phyloP scores from a whole-genome alignment of 129 eudicot species.

The Erigeron canadensis region DNA sequence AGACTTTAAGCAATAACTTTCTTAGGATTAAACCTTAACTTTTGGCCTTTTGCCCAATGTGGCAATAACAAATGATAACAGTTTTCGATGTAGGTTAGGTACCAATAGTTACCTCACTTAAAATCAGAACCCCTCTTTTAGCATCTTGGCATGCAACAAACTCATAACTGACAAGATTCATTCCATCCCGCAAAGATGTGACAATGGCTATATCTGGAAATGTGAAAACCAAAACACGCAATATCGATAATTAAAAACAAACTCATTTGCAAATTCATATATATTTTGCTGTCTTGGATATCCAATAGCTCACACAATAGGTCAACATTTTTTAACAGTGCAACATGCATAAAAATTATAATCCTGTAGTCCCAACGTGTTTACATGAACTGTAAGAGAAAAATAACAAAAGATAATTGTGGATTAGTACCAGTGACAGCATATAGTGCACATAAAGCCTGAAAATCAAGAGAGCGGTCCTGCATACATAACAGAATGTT shows the following conservation, averaged over 20 bases:
- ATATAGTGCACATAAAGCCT: constrained; percentile 85
- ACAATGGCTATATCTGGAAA: constrained; percentile 80
- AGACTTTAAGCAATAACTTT: background rate
- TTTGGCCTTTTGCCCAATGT: background rate
- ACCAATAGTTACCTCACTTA: constrained; percentile 68
- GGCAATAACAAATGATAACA: background rate
- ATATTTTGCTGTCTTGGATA: background rate
- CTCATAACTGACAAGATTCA: constrained; percentile 98
- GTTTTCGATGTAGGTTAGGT: constrained; percentile 1
- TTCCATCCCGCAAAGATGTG: constrained; percentile 93
- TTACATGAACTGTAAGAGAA: background rate
- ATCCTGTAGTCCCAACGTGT: background rate
- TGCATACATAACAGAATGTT: constrained; percentile 36
- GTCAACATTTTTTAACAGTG: background rate
- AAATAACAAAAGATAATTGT: background rate
- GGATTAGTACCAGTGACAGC: constrained; percentile 78
- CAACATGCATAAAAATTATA: constrained; percentile 6
- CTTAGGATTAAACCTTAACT: background rate
- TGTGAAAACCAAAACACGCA: background rate
- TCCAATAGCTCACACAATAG: constrained; percentile 11
- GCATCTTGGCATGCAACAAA: constrained; percentile 97
- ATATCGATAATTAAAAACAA: background rate
- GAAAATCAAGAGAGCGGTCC: constrained; percentile 95
- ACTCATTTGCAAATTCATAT: constrained; percentile 9
- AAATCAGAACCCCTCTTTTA: constrained; percentile 88